Conservation (phyloP, 1,284 basidiomycete genomes). For the Puccinia coronata region DNA sequence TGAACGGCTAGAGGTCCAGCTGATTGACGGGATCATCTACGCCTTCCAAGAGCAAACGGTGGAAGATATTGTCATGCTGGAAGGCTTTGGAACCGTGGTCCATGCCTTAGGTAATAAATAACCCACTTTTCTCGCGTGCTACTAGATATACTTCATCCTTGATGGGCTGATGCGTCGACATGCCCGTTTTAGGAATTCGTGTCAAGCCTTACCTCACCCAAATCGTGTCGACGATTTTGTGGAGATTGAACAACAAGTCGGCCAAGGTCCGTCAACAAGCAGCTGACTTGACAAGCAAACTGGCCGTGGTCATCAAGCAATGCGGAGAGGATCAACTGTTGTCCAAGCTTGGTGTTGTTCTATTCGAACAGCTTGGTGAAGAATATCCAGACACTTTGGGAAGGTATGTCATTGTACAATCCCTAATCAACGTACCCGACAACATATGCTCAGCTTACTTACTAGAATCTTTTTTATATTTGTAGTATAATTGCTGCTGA, state of each 20-base stretch:
- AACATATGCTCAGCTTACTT: not conserved
- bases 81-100: conserved; percentile 95
- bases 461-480: conserved; percentile 33
- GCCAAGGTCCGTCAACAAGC: conserved; percentile 99
- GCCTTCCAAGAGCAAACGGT: conserved; percentile 99
- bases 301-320: conserved; percentile 97
- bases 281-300: conserved; percentile 88
- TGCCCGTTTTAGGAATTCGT: conserved; percentile 79
- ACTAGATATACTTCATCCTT: too few relatives aligned
- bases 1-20: conserved; percentile 85
- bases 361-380: conserved; percentile 98
- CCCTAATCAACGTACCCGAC: not conserved
- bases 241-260: conserved; percentile 99
- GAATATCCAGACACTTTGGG: conserved; percentile 98
- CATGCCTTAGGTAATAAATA: conserved; percentile 73
- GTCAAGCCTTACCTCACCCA: conserved; percentile 98
- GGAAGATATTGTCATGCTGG: conserved; percentile 98
- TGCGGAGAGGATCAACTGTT: conserved; percentile 94
- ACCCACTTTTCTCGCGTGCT: not conserved
- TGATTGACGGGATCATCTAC: conserved; percentile 98
- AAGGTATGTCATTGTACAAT: conserved; percentile 59
- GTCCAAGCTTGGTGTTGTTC: conserved; percentile 92
- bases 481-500: conserved; percentile 94
- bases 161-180: too few relatives aligned
- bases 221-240: conserved; percentile 98